phyloP scores from a whole-genome alignment of 495 filamentous ascomycete species.

The Cladorrhinum samala region DNA sequence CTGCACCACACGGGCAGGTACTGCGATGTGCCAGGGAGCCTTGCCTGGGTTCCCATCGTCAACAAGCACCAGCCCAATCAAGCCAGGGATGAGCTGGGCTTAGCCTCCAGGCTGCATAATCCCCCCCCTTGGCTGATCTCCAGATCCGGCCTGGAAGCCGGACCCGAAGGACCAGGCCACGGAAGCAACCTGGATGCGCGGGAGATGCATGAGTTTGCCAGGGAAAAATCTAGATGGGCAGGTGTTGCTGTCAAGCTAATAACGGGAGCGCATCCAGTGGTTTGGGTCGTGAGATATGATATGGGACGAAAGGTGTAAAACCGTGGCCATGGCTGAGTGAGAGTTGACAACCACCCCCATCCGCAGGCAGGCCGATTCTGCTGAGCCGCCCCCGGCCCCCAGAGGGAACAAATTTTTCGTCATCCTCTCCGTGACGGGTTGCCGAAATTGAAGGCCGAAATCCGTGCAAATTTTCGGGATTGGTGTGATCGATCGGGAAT shows the following conservation, averaged over 20 bases:
- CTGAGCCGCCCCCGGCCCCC: slow-evolving; percentile 1
- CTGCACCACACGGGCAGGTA: background rate
- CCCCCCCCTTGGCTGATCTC: slow-evolving; percentile 16
- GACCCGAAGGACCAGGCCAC: background rate
- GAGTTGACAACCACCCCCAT: no score
- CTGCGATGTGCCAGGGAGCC: slow-evolving; percentile 1
- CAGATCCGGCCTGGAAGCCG: slow-evolving; percentile 14
- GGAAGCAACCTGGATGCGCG: background rate
- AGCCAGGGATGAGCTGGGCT: slow-evolving; percentile 2
- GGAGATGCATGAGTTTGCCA: background rate
- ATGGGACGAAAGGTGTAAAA: background rate
- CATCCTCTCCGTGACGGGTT: background rate
- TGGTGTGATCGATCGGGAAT: no score
- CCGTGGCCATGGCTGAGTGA: background rate
- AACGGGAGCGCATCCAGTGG: background rate
- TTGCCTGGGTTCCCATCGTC: slow-evolving; percentile 6
- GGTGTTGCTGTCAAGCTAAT: background rate
- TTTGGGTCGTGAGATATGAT: background rate
- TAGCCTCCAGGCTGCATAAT: slow-evolving; percentile 13
- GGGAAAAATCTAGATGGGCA: background rate
- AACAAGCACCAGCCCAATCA: slow-evolving; percentile 14
- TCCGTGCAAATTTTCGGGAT: no score
- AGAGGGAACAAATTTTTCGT: background rate
- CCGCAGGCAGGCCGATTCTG: background rate
- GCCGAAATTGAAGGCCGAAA: no score